Conservation (phyloP, 345 rosid species). For the Syzygium oleosum region DNA sequence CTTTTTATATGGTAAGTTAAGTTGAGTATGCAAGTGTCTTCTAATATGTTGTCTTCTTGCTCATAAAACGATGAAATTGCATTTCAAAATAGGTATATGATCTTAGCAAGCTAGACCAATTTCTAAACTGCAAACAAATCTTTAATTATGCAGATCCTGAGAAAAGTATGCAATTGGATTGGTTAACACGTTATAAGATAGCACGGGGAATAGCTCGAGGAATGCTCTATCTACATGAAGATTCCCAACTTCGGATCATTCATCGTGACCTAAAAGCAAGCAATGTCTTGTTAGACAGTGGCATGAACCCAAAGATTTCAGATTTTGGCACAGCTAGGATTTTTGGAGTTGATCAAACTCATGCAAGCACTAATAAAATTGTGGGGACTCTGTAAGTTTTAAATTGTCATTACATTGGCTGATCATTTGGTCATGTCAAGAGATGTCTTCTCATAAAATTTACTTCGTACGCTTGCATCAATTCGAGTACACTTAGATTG, state of each 20-base stretch:
- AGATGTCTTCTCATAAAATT: neutral
- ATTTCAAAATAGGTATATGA: neutral
- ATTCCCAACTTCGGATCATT: conserved; percentile 9
- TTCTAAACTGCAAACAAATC: neutral
- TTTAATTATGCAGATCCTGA: neutral
- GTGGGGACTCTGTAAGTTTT: conserved; percentile 15
- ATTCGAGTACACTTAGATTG: neutral
- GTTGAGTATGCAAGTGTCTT: neutral
- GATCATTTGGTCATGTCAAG: neutral
- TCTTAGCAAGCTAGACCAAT: neutral
- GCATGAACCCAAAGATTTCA: neutral
- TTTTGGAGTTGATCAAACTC: conserved; percentile 11
- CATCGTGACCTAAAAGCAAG: conserved; percentile 20
- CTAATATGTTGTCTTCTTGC: neutral
- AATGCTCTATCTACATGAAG: conserved; percentile 14
- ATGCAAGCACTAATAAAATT: neutral
- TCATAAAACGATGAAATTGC: neutral
- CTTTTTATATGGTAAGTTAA: conserved; percentile 21
- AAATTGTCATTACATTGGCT: neutral
- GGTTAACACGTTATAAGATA: conserved; percentile 12
- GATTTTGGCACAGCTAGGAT: conserved; percentile 20
- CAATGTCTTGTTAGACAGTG: conserved; percentile 9
- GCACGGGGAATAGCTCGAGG: conserved; percentile 11
- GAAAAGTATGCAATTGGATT: neutral
- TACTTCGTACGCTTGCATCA: too few species aligned